Evolutionary conservation across 768 basidiomycete genomes (phyloP), one percentile per base, ranked within the genome.

Genomic region (Asterophora parasitica): DNA sequence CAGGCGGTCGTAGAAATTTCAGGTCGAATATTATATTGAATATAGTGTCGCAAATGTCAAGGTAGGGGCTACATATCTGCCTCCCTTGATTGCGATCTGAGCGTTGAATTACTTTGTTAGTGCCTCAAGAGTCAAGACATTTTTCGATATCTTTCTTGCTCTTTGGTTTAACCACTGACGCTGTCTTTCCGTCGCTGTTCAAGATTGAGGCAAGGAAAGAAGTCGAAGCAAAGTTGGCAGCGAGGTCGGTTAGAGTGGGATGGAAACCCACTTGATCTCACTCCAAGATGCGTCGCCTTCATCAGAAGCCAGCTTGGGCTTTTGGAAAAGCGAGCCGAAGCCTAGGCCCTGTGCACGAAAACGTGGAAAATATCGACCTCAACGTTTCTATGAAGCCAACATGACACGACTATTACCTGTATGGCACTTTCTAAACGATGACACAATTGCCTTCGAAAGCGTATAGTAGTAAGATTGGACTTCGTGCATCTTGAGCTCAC

Each of bases 271-370:
- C 31, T 26, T 37, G 33, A 13, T 28, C 23, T 23, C n/a, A 20
- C 37, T 36, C 35, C 40, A 43, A 10, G 32, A 36, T 19, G 34
- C 10, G 23, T 35, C 33, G 30, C 34, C 19, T 44, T 27, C 23
- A 43, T 49, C 48, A 49, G 48, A 49, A 49, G 43, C 43, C 48
- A 13, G 12, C 23, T 15, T 30, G 20, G 27, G 23, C n/a, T 33
- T 26, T 16, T 27, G 35, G 32, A 34, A 15, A 27, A 28, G 17
- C 13, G 13, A 17, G 27, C n/a, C 26, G 17, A 44, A 8, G 16
- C 42, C 48, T n/a, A 44, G 36, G 36, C 20, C 23, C 23, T 49
- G 38, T 26, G 6, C 43, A 17, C 7, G 11, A 34, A 1, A 42
- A 17, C 20, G 20, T 36, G 44, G 13, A 34, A 8, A 35, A 16